These are phyloP conservation scores for Apiospora sp. DNA, from an alignment of 2,329 filamentous ascomycete genomes.

Conservation along the genomic window DNA sequence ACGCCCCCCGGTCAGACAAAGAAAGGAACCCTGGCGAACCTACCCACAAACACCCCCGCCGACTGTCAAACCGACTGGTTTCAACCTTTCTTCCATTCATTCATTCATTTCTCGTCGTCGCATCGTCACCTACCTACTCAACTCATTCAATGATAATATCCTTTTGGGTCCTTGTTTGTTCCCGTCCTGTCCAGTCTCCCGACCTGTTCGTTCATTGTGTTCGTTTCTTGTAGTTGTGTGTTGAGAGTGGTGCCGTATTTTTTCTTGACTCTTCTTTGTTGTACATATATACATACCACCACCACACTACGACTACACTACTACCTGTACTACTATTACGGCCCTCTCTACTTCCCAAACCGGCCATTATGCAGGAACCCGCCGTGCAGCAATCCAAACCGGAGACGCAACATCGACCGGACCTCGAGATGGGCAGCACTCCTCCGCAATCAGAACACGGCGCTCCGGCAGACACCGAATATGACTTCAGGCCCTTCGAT, in stretches of 20 bases:
- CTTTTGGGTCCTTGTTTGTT: constrained; percentile 20
- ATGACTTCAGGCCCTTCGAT: constrained; percentile 21
- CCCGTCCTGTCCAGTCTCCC: constrained; percentile 4
- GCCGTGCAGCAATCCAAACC: constrained; percentile 10
- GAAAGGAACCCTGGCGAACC: constrained; percentile 12
- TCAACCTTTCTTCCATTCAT: constrained; percentile 19
- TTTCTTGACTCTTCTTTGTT: background rate
- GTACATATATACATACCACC: background rate
- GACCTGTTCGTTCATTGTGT: constrained; percentile 16
- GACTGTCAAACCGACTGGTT: constrained; percentile 10
- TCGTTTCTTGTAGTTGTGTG: background rate
- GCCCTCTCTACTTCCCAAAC: background rate
- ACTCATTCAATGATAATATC: constrained; percentile 5
- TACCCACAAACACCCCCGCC: constrained; percentile 18
- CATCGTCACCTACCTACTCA: background rate
- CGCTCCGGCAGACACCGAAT: constrained; percentile 12
- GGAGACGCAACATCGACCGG: constrained; percentile 17
- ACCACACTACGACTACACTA: background rate
- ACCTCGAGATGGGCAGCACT: constrained; percentile 12
- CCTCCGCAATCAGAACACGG: background rate
- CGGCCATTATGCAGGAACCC: constrained; percentile 12
- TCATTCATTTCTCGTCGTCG: constrained; percentile 9
- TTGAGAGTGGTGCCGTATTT: background rate
- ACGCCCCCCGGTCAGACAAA: constrained; percentile 13
- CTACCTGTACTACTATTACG: background rate